These are phyloP conservation scores for Colletotrichum lini DNA, from an alignment of 2,329 filamentous ascomycete genomes.

Conservation along the genomic window DNA sequence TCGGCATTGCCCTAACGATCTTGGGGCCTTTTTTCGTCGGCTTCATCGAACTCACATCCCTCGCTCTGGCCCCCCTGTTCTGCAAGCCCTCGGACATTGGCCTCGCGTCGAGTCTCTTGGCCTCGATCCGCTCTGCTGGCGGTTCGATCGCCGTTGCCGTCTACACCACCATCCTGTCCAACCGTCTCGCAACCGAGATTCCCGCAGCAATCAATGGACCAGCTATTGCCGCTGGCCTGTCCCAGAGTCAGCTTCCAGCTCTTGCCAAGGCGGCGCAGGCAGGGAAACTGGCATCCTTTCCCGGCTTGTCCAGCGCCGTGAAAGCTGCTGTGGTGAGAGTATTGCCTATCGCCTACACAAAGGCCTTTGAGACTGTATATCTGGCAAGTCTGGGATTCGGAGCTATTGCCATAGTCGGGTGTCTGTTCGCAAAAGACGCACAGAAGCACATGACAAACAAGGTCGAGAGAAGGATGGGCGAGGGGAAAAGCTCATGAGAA, in stretches of 20 bases:
- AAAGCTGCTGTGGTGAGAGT: slow-evolving; percentile 50
- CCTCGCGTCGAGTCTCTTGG: slow-evolving; percentile 56
- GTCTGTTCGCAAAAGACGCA: slow-evolving; percentile 53
- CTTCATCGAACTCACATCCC: slow-evolving; percentile 53
- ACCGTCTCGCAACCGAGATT: slow-evolving; percentile 54
- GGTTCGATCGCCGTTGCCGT: slow-evolving; percentile 56
- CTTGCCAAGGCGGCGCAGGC: slow-evolving; percentile 52
- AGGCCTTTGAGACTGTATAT: slow-evolving; percentile 59
- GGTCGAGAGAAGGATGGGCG: slow-evolving; percentile 53
- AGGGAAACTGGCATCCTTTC: slow-evolving; percentile 52
- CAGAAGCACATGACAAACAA: slow-evolving; percentile 52
- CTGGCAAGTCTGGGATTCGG: slow-evolving; percentile 56
- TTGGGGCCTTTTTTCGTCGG: slow-evolving; percentile 55
- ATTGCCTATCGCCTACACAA: slow-evolving; percentile 53
- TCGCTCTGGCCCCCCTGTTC: slow-evolving; percentile 55
- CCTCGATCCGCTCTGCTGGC: slow-evolving; percentile 56
- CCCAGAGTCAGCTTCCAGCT: slow-evolving; percentile 48
- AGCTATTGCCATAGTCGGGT: slow-evolving; percentile 54
- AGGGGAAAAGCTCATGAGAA: slow-evolving; percentile 28
- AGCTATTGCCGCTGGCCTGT: slow-evolving; percentile 54
- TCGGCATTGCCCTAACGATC: slow-evolving; percentile 53
- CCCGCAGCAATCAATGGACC: slow-evolving; percentile 51
- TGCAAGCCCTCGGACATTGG: slow-evolving; percentile 57
- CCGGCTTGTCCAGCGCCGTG: slow-evolving; percentile 51
- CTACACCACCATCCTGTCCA: slow-evolving; percentile 56